Percentiles rank a stretch among this genome's conserved stretches.
Evolutionary conservation across 225 moss, liverwort and hornwort genomes (phyloP).

Genomic region (Pseudoscleropodium purum): DNA sequence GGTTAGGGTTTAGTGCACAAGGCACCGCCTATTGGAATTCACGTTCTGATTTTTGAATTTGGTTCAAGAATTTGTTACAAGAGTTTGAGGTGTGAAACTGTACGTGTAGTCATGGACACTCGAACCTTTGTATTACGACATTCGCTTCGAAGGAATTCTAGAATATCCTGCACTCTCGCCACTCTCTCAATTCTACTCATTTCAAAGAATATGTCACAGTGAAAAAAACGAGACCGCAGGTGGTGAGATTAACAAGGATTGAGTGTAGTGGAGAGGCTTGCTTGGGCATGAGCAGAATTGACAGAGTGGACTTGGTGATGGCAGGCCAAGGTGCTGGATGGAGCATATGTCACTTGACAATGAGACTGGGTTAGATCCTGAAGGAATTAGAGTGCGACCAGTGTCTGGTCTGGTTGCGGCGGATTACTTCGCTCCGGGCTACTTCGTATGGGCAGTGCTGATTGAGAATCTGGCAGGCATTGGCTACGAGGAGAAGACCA

Average conservation of each 20-base stretch:
- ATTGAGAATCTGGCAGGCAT: constrained; percentile 45
- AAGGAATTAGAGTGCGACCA: constrained; percentile 46
- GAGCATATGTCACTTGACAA: constrained; percentile 58
- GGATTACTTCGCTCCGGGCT: constrained; percentile 56
- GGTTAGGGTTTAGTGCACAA: constrained; percentile 2
- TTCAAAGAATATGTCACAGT: neutral
- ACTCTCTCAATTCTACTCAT: neutral
- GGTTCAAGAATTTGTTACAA: neutral
- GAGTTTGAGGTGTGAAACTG: neutral
- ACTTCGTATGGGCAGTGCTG: constrained; percentile 57
- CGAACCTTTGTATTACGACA: neutral
- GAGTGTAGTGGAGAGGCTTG: neutral
- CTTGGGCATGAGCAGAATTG: neutral
- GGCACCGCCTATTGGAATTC: neutral
- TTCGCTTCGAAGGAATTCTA: neutral
- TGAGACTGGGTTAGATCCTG: constrained; percentile 55
- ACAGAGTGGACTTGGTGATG: neutral
- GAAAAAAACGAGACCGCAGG: neutral
- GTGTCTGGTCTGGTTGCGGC: constrained; percentile 56
- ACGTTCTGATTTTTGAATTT: neutral
- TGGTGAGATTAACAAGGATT: neutral
- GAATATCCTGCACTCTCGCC: neutral
- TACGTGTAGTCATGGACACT: neutral
- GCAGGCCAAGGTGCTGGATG: constrained; percentile 61
- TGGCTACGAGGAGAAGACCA: constrained; percentile 48